phyloP scores from a whole-genome alignment of 805 yeast species.

The Ogataea nitratoaversa region DNA sequence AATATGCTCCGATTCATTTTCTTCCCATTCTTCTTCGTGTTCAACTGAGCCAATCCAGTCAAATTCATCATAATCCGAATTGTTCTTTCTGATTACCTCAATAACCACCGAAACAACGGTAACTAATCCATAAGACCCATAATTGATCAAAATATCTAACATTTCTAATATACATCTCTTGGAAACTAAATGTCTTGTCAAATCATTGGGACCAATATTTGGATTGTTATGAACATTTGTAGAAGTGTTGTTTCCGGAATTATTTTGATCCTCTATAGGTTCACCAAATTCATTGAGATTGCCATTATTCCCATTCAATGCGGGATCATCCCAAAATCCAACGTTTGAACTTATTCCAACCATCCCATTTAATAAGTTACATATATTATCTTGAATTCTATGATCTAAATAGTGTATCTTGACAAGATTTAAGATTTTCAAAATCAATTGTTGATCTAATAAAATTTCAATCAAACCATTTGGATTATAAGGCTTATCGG shows the following conservation, averaged over 20 bases:
- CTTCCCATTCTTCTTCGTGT: slow-evolving; percentile 10
- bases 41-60: slow-evolving; percentile 32
- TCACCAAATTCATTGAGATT: slow-evolving; percentile 50
- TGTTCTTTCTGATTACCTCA: slow-evolving; percentile 89
- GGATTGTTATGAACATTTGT: slow-evolving; percentile 44
- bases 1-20: too few species aligned
- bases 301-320: slow-evolving; percentile 7
- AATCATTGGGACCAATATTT: slow-evolving; percentile 91
- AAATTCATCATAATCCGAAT: slow-evolving; percentile 81
- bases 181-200: slow-evolving; percentile 85
- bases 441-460: slow-evolving; percentile 66
- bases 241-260: too few species aligned
- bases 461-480: slow-evolving; percentile 79
- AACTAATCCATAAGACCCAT: slow-evolving; percentile 77
- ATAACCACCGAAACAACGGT: slow-evolving; percentile 93
- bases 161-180: slow-evolving; percentile 59
- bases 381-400: slow-evolving; percentile 32
- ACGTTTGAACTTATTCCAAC: slow-evolving; percentile 46
- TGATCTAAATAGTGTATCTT: slow-evolving; percentile 28
- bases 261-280: slow-evolving; percentile 51
- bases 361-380: slow-evolving; percentile 88
- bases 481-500: slow-evolving; percentile 85
- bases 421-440: slow-evolving; percentile 66
- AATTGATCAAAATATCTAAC: slow-evolving; percentile 68
- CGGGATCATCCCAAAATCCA: slow-evolving; percentile 29